Base-by-base conservation (phyloP, 805 yeast species). In the Candida sithepensis region DNA sequence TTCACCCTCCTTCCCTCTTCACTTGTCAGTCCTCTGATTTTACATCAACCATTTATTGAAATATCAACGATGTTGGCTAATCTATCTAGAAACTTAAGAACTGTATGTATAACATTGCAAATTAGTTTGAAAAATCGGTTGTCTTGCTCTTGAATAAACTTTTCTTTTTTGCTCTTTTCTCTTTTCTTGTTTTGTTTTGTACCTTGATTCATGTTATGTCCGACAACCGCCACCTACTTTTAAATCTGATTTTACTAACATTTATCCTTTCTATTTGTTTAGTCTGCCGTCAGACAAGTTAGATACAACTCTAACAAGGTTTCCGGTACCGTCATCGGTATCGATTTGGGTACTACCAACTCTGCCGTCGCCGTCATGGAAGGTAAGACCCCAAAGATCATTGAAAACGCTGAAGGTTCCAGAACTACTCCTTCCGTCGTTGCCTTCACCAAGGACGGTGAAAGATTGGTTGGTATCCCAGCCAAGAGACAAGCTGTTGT, bases 291-390 rank as follows among this genome's bases (percentile, higher is more conserved):
- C 39, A 57, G 54, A 52, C 63, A 59, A 47, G 62, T 64, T 49
- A 64, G 69, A 63, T 56, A 53, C 54, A 64, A 65, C 55, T 64
- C 69, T 45, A 58, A 57, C 55, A 65, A 68, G 56, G 67, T 66
- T 39, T 57, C 59, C 47, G 72, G 72, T 52, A 60, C 69, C 47
- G 89, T 85, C 4, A 79, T 85, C 43, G 96, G 96, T 48, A 86
- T 87, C 53, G 96, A 87, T 66, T 67, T 87, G 47, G 96, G 96
- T 23, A 87, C 96, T 20, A 87, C 96, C 39, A 87, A 87, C 68
- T 85, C 92, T 39, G 95, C 94, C 2, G 92, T 86, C 28, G 95
- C 95, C 10, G 71, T 84, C 47, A 82, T 84, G 70, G 78, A 79
- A 57, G 84, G 85, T 41, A 71, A 78, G 53, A 73, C 75, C 24